Evolutionary conservation across 352 stramenopile genomes (phyloP).

Genomic region (Globisporangium uncinulatum): DNA sequence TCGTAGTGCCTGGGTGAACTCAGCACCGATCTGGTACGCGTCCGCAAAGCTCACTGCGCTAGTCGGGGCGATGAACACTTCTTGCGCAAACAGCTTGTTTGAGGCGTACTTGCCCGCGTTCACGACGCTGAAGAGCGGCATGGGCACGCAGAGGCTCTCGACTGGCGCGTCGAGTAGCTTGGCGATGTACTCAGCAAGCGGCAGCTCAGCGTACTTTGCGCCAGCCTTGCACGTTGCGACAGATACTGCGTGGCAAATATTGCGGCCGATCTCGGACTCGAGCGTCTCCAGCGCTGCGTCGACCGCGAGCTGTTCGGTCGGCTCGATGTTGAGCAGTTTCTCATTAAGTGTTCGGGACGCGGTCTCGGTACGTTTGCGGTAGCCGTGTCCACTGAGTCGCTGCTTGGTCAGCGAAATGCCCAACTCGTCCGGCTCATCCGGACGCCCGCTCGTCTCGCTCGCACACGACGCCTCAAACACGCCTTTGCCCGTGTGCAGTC

Average conservation of each 20-base stretch:
- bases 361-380: constrained; percentile 23
- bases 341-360: constrained; percentile 33
- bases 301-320: constrained; percentile 38
- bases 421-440: constrained; percentile 29
- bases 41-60: constrained; percentile 55
- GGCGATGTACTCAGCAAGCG: constrained; percentile 52
- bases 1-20: constrained; percentile 35
- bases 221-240: constrained; percentile 58
- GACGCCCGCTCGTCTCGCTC: constrained; percentile 24
- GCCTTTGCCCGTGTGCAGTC: constrained; percentile 62
- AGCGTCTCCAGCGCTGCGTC: constrained; percentile 31
- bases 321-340: constrained; percentile 34
- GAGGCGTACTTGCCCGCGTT: constrained; percentile 59
- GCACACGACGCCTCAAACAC: constrained; percentile 53
- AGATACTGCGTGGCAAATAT: constrained; percentile 54
- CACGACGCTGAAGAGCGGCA: constrained; percentile 70
- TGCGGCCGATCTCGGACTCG: constrained; percentile 42
- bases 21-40: constrained; percentile 47
- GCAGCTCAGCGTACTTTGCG: constrained; percentile 47
- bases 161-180: constrained; percentile 33
- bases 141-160: constrained; percentile 47
- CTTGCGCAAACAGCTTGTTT: constrained; percentile 64
- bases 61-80: constrained; percentile 49
- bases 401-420: constrained; percentile 26
- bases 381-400: constrained; percentile 34